Percentiles rank a stretch among this genome's conserved stretches.
Conservation (phyloP, 2,329 filamentous ascomycete genomes). For the Capronia coronata region DNA sequence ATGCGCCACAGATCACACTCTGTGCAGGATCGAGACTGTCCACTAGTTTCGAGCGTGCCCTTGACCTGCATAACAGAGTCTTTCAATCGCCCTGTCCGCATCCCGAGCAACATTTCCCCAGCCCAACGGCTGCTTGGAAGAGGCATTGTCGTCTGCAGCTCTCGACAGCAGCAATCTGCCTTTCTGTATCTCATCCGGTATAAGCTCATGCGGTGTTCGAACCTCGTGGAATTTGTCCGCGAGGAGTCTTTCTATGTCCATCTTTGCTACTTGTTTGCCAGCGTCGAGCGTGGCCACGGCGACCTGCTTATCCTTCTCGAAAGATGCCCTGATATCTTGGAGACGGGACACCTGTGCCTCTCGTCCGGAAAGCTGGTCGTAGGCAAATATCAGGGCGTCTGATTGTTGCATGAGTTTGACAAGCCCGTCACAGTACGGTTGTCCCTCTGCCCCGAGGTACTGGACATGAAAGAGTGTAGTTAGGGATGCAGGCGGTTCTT, state of each 20-base stretch:
- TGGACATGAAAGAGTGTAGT: slow-evolving; percentile 6
- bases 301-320: slow-evolving; percentile 15
- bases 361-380: slow-evolving; percentile 13
- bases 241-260: slow-evolving; percentile 15
- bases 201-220: slow-evolving; percentile 5
- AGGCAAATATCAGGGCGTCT: slow-evolving; percentile 11
- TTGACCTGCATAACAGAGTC: slow-evolving; percentile 15
- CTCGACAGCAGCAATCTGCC: slow-evolving; percentile 15
- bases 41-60: background rate
- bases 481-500: background rate
- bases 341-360: slow-evolving; percentile 7
- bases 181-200: slow-evolving; percentile 14
- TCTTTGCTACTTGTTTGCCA: slow-evolving; percentile 10
- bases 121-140: slow-evolving; percentile 9
- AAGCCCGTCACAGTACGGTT: slow-evolving; percentile 13
- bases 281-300: slow-evolving; percentile 14
- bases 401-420: slow-evolving; percentile 15
- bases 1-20: too few species aligned
- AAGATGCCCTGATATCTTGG: slow-evolving; percentile 7
- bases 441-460: slow-evolving; percentile 17
- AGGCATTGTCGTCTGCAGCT: slow-evolving; percentile 2
- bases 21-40: too few species aligned
- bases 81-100: slow-evolving; percentile 15
- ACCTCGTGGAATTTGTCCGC: slow-evolving; percentile 18
- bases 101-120: slow-evolving; percentile 19